phyloP scores from a whole-genome alignment of 2,329 filamentous ascomycete species.

The Fonsecaea nubica region DNA sequence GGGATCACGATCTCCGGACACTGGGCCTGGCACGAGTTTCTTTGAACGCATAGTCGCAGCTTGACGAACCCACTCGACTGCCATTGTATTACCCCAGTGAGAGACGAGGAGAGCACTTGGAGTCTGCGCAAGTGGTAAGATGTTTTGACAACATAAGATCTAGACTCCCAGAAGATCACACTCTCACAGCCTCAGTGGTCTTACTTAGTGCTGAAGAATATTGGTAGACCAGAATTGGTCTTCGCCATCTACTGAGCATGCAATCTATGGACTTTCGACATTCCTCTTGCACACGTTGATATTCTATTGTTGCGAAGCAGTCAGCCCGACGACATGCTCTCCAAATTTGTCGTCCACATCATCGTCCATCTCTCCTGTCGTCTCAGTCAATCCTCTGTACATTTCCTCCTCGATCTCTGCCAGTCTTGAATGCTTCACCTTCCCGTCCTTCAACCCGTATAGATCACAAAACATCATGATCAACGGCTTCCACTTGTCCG shows the following conservation, averaged over 20 bases:
- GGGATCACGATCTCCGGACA: not conserved
- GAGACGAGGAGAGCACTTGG: not conserved
- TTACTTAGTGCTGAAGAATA: not conserved
- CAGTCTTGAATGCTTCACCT: constrained; percentile 25
- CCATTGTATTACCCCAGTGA: not conserved
- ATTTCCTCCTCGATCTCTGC: constrained; percentile 33
- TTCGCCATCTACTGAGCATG: not conserved
- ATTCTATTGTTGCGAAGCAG: constrained; percentile 12
- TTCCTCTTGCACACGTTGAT: not conserved
- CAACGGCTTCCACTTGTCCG: constrained; percentile 53
- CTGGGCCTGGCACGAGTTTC: not conserved
- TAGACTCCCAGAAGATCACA: not conserved
- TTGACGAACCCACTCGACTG: not conserved
- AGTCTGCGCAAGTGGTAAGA: not conserved
- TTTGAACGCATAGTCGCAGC: not conserved
- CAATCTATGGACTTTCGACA: not conserved
- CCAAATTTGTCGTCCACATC: constrained; percentile 10
- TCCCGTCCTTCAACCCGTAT: constrained; percentile 46
- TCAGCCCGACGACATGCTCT: constrained; percentile 21
- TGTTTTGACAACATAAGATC: not conserved
- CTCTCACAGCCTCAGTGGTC: not conserved
- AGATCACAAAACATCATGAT: constrained; percentile 56
- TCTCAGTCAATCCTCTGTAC: constrained; percentile 24
- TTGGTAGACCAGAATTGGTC: not conserved
- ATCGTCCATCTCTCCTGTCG: constrained; percentile 15